Evolutionary conservation across 331 rosid species (phyloP).

Genomic region (Quercus lobata): DNA sequence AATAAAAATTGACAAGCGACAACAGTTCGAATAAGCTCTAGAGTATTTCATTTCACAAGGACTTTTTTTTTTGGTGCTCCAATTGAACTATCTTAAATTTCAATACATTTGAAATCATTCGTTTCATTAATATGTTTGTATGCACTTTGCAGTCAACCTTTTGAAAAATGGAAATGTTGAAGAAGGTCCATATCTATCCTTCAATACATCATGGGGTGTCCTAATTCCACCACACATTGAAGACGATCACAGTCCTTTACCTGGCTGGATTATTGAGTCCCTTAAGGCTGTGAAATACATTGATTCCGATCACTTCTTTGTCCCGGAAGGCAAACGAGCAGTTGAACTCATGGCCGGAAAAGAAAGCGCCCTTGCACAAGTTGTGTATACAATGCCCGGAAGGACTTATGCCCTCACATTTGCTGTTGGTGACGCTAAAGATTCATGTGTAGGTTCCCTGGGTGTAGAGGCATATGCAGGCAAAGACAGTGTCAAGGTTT

Average conservation of each 20-base stretch:
- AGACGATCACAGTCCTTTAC: conserved; percentile 66
- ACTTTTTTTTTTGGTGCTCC: too few relatives aligned
- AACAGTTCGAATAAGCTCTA: too few relatives aligned
- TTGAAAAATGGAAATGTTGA: conserved; percentile 79
- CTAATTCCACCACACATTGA: conserved; percentile 72
- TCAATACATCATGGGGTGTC: conserved; percentile 58
- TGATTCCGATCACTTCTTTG: conserved; percentile 59
- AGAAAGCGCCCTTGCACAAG: conserved; percentile 77
- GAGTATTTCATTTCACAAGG: too few relatives aligned
- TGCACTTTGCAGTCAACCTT: conserved; percentile 41
- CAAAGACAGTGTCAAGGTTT: conserved; percentile 34
- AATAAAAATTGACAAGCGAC: too few relatives aligned
- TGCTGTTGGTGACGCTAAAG: conserved; percentile 62
- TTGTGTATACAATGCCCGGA: conserved; percentile 36
- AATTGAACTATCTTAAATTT: too few relatives aligned
- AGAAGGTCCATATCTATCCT: conserved; percentile 67
- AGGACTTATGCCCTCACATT: conserved; percentile 55
- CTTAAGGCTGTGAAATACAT: conserved; percentile 84
- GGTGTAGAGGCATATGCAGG: conserved; percentile 68
- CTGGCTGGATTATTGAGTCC: conserved; percentile 86
- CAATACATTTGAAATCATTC: too few relatives aligned
- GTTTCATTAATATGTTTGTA: neutral
- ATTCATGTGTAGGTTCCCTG: conserved; percentile 61
- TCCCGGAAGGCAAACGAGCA: conserved; percentile 67
- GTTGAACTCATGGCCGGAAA: conserved; percentile 74